Evolutionary conservation across 2,329 filamentous ascomycete species (phyloP).

Genomic region (Knufia fluminis): DNA sequence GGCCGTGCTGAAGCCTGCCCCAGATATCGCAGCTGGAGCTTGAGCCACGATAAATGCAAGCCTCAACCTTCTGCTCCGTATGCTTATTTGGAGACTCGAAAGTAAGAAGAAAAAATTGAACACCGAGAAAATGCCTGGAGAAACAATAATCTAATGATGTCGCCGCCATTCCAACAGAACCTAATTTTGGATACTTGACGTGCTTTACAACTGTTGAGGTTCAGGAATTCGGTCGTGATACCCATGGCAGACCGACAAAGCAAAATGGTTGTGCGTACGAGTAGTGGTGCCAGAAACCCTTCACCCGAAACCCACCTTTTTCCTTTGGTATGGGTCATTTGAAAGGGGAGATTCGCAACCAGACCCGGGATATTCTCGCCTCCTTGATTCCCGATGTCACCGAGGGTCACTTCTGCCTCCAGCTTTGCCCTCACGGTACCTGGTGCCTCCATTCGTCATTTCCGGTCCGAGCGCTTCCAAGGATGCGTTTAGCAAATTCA

Average conservation of each 20-base stretch:
- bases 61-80: neutral
- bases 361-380: neutral
- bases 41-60: neutral
- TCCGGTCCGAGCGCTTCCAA: neutral
- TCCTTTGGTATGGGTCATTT: neutral
- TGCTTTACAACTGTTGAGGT: neutral
- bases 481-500: neutral
- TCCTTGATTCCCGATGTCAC: neutral
- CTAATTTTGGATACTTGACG: neutral
- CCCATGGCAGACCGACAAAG: neutral
- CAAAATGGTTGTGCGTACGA: neutral
- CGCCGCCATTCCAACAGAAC: neutral
- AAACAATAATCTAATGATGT: neutral
- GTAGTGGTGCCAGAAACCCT: neutral
- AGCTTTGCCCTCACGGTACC: slow-evolving; percentile 1
- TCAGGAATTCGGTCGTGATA: neutral
- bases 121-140: neutral
- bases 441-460: neutral
- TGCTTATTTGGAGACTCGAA: neutral
- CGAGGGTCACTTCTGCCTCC: slow-evolving; percentile 3
- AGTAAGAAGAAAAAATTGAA: too few species aligned
- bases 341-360: neutral
- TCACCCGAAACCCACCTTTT: too few species aligned
- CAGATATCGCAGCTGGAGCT: neutral
- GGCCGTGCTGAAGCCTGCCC: neutral